phyloP scores from a whole-genome alignment of 495 filamentous ascomycete species.

The Aspergillus ostianus region DNA sequence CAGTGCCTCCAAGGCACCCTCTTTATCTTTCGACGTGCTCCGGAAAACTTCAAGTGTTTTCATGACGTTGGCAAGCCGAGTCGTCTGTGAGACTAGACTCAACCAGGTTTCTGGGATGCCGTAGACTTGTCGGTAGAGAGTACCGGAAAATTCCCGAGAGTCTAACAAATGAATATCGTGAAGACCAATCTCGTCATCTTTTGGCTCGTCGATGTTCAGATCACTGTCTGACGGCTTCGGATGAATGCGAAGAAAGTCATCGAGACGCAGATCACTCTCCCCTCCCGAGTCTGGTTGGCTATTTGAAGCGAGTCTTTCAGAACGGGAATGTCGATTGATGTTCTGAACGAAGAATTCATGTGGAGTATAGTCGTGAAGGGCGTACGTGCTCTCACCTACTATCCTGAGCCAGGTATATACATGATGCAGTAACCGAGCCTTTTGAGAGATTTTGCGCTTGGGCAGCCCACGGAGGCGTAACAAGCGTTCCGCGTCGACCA shows the following conservation, averaged over 20 bases:
- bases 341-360: slow-evolving; percentile 25
- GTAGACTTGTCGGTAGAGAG: slow-evolving; percentile 34
- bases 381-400: slow-evolving; percentile 37
- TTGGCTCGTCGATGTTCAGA: slow-evolving; percentile 36
- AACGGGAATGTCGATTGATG: slow-evolving; percentile 19
- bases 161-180: slow-evolving; percentile 37
- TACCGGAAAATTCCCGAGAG: slow-evolving; percentile 31
- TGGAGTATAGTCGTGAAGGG: slow-evolving; percentile 32
- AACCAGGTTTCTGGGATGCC: slow-evolving; percentile 39
- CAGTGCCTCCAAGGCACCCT: slow-evolving; percentile 24
- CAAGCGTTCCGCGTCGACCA: slow-evolving; percentile 35
- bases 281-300: not conserved
- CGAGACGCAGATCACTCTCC: slow-evolving; percentile 26
- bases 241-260: slow-evolving; percentile 35
- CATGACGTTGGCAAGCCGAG: slow-evolving; percentile 34
- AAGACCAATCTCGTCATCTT: slow-evolving; percentile 25
- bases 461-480: slow-evolving; percentile 30
- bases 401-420: slow-evolving; percentile 38
- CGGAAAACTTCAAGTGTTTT: slow-evolving; percentile 25
- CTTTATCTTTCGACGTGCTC: slow-evolving; percentile 5
- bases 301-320: not conserved
- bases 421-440: slow-evolving; percentile 34
- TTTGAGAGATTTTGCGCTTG: slow-evolving; percentile 35
- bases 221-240: slow-evolving; percentile 31
- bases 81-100: slow-evolving; percentile 36